These are phyloP conservation scores for Bimuria novae-zelandiae DNA, from an alignment of 2,329 filamentous ascomycete genomes.

Conservation along the genomic window DNA sequence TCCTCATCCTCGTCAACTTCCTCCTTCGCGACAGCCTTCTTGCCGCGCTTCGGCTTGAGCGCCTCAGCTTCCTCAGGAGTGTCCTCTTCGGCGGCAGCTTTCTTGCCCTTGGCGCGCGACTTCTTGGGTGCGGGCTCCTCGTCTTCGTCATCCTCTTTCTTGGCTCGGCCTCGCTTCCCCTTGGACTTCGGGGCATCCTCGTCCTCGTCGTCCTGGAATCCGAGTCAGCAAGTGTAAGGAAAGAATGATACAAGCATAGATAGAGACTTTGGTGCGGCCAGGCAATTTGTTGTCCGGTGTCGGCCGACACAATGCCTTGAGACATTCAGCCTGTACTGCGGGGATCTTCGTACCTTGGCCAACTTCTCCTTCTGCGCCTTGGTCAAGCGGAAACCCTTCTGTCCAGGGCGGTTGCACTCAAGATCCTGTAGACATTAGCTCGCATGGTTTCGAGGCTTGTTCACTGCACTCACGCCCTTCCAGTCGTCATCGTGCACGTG, in stretches of 20 bases:
- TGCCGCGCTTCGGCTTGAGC: conserved; percentile 11
- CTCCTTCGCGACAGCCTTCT: conserved; percentile 7
- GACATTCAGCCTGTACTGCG: no score
- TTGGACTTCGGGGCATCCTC: conserved; percentile 45
- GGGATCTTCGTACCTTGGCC: conserved; percentile 15
- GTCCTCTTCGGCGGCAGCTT: conserved; percentile 24
- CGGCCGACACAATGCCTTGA: no score
- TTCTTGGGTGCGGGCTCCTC: conserved; percentile 39
- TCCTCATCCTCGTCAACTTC: conserved; percentile 17
- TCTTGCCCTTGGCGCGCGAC: conserved; percentile 30
- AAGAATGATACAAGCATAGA: no score
- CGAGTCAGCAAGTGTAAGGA: conserved; percentile 9
- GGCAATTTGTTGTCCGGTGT: no score
- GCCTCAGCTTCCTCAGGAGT: conserved; percentile 29
- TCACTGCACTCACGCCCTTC: conserved; percentile 70
- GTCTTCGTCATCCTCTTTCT: conserved; percentile 32
- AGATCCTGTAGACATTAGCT: conserved; percentile 61
- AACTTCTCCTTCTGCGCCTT: conserved; percentile 41
- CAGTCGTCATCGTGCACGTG: conserved; percentile 86
- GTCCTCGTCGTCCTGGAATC: conserved; percentile 22
- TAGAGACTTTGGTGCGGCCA: no score
- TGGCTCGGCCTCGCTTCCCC: conserved; percentile 46
- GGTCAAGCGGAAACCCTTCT: conserved; percentile 62
- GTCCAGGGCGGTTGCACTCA: conserved; percentile 72
- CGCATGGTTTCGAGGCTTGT: conserved; percentile 39